These are phyloP conservation scores for Thelonectria olida DNA, from an alignment of 2,329 filamentous ascomycete species.

Conservation along the genomic window DNA sequence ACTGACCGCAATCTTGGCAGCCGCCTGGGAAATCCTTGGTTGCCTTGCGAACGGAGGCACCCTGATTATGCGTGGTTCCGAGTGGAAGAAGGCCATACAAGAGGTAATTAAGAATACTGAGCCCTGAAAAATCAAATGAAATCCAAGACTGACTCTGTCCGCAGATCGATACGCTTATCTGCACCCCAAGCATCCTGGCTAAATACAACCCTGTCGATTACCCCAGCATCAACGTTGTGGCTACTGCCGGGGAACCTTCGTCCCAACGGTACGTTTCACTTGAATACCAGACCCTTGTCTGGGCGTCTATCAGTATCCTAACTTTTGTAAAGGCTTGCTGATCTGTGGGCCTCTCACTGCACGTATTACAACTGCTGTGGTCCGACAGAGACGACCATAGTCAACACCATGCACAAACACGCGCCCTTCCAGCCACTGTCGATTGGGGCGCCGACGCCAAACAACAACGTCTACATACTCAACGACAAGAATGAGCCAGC, in stretches of 20 bases:
- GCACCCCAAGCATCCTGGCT: conserved; percentile 64
- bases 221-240: conserved; percentile 60
- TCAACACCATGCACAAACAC: conserved; percentile 59
- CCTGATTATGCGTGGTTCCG: conserved; percentile 59
- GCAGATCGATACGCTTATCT: conserved; percentile 62
- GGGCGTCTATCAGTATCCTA: background rate
- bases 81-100: conserved; percentile 57
- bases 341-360: conserved; percentile 59
- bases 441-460: conserved; percentile 65
- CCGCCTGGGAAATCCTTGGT: conserved; percentile 67
- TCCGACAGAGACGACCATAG: conserved; percentile 67
- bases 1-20: conserved; percentile 41
- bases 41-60: conserved; percentile 66
- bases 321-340: conserved; percentile 51
- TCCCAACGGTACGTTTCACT: conserved; percentile 48
- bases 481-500: conserved; percentile 57
- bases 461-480: conserved; percentile 65
- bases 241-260: conserved; percentile 64
- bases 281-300: background rate
- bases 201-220: conserved; percentile 56
- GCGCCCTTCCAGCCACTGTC: conserved; percentile 56
- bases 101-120: conserved; percentile 48
- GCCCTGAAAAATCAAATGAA: background rate
- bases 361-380: conserved; percentile 67
- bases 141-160: background rate